phyloP scores from a whole-genome alignment of 768 basidiomycete genomes.

The Mycena alexandri region DNA sequence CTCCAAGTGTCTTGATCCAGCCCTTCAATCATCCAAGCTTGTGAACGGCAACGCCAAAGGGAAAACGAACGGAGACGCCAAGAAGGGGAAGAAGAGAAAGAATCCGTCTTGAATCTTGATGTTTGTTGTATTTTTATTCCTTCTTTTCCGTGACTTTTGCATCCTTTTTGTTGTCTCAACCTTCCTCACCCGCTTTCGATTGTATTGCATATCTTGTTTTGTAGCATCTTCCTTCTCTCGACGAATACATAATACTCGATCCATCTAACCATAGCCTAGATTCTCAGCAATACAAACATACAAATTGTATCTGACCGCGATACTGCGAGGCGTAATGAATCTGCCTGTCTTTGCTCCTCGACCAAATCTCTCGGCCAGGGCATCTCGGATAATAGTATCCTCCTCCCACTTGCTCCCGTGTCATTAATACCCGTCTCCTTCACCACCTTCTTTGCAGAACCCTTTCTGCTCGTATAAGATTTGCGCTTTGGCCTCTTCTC shows the following conservation, averaged over 20 bases:
- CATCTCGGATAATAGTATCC: constrained; percentile 30
- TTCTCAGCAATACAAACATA: constrained; percentile 34
- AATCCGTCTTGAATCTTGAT: constrained; percentile 48
- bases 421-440: constrained; percentile 92
- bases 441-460: constrained; percentile 95
- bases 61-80: constrained; percentile 59
- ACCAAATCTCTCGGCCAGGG: constrained; percentile 12
- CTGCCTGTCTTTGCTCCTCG: constrained; percentile 35
- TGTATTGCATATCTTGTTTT: constrained; percentile 38
- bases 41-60: constrained; percentile 62
- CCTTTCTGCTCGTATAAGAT: constrained; percentile 88
- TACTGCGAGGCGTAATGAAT: constrained; percentile 44
- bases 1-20: constrained; percentile 48
- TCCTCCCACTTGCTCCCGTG: not conserved
- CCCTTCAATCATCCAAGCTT: constrained; percentile 53
- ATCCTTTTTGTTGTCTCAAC: constrained; percentile 28
- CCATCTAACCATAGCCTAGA: constrained; percentile 16
- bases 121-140: constrained; percentile 45
- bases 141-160: constrained; percentile 16
- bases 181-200: constrained; percentile 32
- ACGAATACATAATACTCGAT: constrained; percentile 25
- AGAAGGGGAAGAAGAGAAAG: constrained; percentile 72
- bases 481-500: constrained; percentile 87
- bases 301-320: constrained; percentile 36
- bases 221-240: constrained; percentile 33